Conservation (phyloP, 129 eudicot genomes). For the Lonicera japonica region DNA sequence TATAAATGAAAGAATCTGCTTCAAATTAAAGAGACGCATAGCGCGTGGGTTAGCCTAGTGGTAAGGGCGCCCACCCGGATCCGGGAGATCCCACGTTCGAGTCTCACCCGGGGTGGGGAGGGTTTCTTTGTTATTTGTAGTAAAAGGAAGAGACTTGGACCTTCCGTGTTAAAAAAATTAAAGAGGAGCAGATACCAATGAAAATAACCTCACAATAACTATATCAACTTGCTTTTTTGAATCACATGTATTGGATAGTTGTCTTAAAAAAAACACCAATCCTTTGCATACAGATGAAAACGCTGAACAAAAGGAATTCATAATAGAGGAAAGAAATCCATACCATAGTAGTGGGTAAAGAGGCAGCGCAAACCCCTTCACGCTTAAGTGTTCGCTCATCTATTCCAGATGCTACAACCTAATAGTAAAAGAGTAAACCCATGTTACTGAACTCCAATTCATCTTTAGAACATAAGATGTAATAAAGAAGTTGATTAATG, state of each 20-base stretch:
- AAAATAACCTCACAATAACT: not conserved
- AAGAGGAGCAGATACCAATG: not conserved
- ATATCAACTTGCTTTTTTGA: no score
- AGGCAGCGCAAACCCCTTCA: conserved; percentile 98
- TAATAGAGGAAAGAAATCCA: not conserved
- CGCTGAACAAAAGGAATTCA: not conserved
- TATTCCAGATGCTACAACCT: conserved; percentile 98
- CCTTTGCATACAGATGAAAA: no score
- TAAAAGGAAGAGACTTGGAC: no score
- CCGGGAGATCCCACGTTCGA: no score
- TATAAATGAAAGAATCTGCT: not conserved
- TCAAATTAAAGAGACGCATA: not conserved
- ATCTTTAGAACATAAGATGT: not conserved
- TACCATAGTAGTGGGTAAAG: conserved; percentile 96
- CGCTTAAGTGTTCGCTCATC: conserved; percentile 97
- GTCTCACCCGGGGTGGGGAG: no score
- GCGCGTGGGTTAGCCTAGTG: no score
- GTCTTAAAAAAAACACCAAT: no score
- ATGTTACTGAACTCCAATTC: not conserved
- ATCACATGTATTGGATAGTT: no score
- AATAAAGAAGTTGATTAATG: not conserved
- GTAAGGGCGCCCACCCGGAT: no score
- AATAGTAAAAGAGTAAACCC: conserved; percentile 5
- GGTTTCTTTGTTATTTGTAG: no score
- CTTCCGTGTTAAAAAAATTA: no score